Evolutionary conservation across 371 early-diverging fungal species (phyloP).

Genomic region (Mortierella polycephala): DNA sequence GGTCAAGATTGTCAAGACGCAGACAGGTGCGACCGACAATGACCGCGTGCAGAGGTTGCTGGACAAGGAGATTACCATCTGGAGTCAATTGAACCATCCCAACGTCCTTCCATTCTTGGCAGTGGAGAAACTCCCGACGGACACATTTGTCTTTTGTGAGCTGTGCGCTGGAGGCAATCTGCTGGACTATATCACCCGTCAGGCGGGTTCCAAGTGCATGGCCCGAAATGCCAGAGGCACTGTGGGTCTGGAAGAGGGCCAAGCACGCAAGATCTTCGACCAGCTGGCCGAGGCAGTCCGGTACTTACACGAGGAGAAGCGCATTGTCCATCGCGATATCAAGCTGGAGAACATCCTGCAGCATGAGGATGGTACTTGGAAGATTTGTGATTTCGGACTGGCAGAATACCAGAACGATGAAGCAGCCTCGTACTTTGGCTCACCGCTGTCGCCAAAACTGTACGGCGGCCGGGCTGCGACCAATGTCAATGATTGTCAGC

Average conservation of each 20-base stretch:
- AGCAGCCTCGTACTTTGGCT: conserved; percentile 36
- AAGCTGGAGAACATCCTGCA: conserved; percentile 93
- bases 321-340: conserved; percentile 90
- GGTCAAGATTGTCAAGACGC: conserved; percentile 65
- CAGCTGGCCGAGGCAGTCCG: conserved; percentile 79
- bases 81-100: conserved; percentile 80
- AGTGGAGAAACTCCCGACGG: conserved; percentile 70
- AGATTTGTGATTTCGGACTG: conserved; percentile 93
- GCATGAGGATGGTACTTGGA: conserved; percentile 62
- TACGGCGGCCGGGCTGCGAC: conserved; percentile 21
- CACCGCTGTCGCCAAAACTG: conserved; percentile 45
- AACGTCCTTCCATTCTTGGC: conserved; percentile 72
- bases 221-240: conserved; percentile 9
- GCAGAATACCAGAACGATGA: conserved; percentile 63
- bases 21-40: conserved; percentile 28
- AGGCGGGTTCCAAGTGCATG: conserved; percentile 45
- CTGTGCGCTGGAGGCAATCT: conserved; percentile 69
- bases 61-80: conserved; percentile 67
- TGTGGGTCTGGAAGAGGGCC: conserved; percentile 55
- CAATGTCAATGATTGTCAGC: background rate
- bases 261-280: conserved; percentile 64
- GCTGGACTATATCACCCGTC: conserved; percentile 55
- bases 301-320: conserved; percentile 80
- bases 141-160: conserved; percentile 77
- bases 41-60: conserved; percentile 39